Percentiles rank a stretch among this genome's conserved stretches.
Conservation (phyloP, 768 basidiomycete genomes). For the Russula dissimulans region DNA sequence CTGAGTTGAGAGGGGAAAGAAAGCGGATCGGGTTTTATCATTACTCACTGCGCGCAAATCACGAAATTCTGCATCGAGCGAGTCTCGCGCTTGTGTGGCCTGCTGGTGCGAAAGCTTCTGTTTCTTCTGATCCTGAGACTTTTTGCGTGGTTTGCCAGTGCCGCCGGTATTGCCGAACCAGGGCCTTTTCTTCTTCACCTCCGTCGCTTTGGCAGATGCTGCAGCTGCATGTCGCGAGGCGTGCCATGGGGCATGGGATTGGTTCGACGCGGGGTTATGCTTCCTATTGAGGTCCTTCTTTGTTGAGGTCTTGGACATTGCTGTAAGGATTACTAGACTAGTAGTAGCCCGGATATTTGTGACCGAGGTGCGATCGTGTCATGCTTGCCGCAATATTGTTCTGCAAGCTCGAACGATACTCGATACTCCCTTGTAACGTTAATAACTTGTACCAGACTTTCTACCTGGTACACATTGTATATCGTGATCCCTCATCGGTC, state of each 20-base stretch:
- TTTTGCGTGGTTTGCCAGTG: background rate
- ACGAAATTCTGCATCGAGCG: constrained; percentile 5
- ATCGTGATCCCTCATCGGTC: too few relatives aligned
- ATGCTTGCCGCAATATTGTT: too few relatives aligned
- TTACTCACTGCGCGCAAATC: background rate
- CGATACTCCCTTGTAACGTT: too few relatives aligned
- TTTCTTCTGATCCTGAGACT: background rate
- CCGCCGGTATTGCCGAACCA: too few relatives aligned
- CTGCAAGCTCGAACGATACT: too few relatives aligned
- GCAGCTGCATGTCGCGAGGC: background rate
- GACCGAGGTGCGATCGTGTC: too few relatives aligned
- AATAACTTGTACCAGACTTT: too few relatives aligned
- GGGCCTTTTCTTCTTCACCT: background rate
- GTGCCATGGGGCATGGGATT: background rate
- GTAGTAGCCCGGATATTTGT: too few relatives aligned
- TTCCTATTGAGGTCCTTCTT: background rate
- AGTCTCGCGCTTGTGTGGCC: background rate
- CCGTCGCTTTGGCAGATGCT: background rate
- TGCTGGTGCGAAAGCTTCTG: background rate
- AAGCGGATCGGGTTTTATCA: background rate
- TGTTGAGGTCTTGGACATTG: background rate
- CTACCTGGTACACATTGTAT: too few relatives aligned
- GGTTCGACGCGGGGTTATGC: background rate
- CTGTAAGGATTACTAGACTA: too few relatives aligned
- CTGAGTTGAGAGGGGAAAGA: background rate